Evolutionary conservation across 352 stramenopile species (phyloP).

Genomic region (Pythium chondricola): DNA sequence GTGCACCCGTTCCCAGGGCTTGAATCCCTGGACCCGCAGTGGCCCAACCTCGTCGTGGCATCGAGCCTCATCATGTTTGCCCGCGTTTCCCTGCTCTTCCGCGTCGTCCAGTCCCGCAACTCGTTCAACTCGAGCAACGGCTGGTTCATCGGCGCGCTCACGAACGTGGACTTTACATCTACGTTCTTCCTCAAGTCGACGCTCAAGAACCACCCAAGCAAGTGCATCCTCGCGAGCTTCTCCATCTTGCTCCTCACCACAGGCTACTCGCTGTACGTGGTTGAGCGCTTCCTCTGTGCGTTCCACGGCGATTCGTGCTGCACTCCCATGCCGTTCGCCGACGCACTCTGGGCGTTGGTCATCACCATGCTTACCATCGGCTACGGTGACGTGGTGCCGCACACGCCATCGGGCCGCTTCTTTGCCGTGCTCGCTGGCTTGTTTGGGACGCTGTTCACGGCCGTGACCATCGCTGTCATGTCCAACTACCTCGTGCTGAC

Average conservation of each 20-base stretch:
- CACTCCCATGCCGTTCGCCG: slow-evolving; percentile 36
- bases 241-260: slow-evolving; percentile 31
- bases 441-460: slow-evolving; percentile 48
- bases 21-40: slow-evolving; percentile 51
- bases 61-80: slow-evolving; percentile 58
- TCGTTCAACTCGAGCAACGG: slow-evolving; percentile 79
- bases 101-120: slow-evolving; percentile 54
- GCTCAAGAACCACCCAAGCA: slow-evolving; percentile 59
- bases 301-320: slow-evolving; percentile 52
- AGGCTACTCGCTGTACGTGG: slow-evolving; percentile 57
- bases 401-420: slow-evolving; percentile 36
- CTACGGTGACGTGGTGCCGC: slow-evolving; percentile 60
- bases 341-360: slow-evolving; percentile 59
- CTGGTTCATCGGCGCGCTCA: slow-evolving; percentile 75
- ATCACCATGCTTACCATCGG: slow-evolving; percentile 73
- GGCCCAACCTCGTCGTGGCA: slow-evolving; percentile 51
- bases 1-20: slow-evolving; percentile 70
- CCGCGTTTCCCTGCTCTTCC: slow-evolving; percentile 42
- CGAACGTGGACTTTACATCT: slow-evolving; percentile 63
- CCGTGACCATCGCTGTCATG: slow-evolving; percentile 73
- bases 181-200: slow-evolving; percentile 75
- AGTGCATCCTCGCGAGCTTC: slow-evolving; percentile 39
- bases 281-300: slow-evolving; percentile 68
- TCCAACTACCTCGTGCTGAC: slow-evolving; percentile 68
- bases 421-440: slow-evolving; percentile 45